phyloP scores from a whole-genome alignment of 176 grass and related monocot species.

The Aegilops bicornis region DNA sequence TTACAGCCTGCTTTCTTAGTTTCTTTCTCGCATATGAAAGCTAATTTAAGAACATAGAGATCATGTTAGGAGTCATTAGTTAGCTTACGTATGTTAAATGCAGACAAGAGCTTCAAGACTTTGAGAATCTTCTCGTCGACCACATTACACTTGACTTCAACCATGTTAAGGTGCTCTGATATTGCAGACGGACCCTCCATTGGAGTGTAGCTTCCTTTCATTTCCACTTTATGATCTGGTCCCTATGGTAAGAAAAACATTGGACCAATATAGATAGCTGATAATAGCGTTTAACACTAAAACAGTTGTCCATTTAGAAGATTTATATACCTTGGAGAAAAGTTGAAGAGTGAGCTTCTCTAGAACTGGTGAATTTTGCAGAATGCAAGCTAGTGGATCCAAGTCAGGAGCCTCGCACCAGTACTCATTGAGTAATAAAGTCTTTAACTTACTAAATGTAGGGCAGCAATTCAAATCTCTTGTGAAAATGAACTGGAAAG shows the following conservation, averaged over 20 bases:
- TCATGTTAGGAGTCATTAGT: neutral
- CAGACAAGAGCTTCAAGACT: neutral
- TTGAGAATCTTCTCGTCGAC: neutral
- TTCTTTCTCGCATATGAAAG: neutral
- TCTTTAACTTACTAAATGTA: conserved; percentile 25
- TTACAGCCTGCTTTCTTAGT: neutral
- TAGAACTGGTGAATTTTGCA: conserved; percentile 17
- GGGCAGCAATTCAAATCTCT: conserved; percentile 13
- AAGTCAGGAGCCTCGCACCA: neutral
- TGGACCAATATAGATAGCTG: neutral
- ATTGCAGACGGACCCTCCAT: neutral
- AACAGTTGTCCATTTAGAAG: neutral
- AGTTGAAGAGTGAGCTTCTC: conserved; percentile 29
- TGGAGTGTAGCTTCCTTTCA: neutral
- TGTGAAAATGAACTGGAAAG: conserved; percentile 22
- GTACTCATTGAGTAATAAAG: conserved; percentile 5
- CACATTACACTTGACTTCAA: neutral
- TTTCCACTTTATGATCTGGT: neutral
- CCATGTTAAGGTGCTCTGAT: neutral
- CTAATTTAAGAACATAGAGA: neutral
- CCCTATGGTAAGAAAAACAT: neutral
- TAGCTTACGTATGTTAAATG: neutral
- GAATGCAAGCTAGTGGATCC: neutral
- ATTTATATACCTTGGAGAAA: neutral
- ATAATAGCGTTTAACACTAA: neutral